phyloP scores from a whole-genome alignment of 139 green algal species.

The Pseudopediastrum boryanum region DNA sequence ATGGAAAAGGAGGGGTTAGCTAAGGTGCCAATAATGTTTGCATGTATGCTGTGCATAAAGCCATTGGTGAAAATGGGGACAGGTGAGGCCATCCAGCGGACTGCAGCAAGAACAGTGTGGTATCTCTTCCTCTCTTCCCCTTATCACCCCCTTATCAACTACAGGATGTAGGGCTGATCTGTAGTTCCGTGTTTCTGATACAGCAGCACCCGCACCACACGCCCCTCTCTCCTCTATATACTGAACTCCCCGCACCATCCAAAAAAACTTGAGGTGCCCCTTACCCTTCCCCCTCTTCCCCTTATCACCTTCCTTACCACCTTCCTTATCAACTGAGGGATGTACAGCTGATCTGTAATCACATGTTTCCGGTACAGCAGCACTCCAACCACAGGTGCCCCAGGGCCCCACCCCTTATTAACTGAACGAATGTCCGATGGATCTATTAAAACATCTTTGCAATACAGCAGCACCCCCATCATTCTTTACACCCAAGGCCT shows the following conservation, averaged over 20 bases:
- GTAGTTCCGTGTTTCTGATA: constrained; percentile 99
- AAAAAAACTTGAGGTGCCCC: no score
- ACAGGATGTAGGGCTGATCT: not conserved
- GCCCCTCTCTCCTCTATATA: constrained; percentile 50
- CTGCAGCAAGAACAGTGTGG: no score
- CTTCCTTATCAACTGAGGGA: constrained; percentile 32
- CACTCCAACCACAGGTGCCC: constrained; percentile 80
- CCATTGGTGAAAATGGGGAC: no score
- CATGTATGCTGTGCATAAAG: no score
- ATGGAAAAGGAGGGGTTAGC: no score
- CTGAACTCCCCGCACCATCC: no score
- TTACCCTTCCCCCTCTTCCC: no score
- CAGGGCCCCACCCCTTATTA: constrained; percentile 28
- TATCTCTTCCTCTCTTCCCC: no score
- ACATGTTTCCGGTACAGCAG: constrained; percentile 98
- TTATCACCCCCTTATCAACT: constrained; percentile 4
- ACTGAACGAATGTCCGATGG: constrained; percentile 32
- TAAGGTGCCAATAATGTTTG: no score
- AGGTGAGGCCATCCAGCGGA: no score
- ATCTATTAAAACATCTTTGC: constrained; percentile 98
- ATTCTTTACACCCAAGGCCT: no score
- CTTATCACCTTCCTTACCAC: constrained; percentile 44
- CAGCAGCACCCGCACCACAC: constrained; percentile 88
- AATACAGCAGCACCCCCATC: constrained; percentile 95
- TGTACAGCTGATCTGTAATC: constrained; percentile 31